phyloP scores from a whole-genome alignment of 768 basidiomycete species.

The Pulveroboletus frians region DNA sequence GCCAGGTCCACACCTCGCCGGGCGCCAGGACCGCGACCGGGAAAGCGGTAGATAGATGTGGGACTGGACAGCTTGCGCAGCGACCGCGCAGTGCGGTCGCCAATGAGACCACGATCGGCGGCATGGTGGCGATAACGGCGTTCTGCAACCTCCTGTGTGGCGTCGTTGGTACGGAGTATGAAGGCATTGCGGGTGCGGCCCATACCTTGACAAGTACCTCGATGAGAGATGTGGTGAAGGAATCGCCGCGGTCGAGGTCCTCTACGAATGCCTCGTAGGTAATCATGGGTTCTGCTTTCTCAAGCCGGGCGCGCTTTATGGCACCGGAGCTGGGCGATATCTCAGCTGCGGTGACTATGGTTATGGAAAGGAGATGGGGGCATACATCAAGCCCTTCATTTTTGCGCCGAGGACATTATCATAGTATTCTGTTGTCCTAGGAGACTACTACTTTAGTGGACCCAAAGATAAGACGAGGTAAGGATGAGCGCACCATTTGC shows the following conservation, averaged over 20 bases:
- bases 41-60: slow-evolving; percentile 47
- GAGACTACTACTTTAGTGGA: background rate
- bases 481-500: slow-evolving; percentile 55
- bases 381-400: slow-evolving; percentile 76
- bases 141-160: slow-evolving; percentile 67
- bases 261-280: slow-evolving; percentile 72
- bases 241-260: slow-evolving; percentile 73
- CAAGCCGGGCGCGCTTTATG: slow-evolving; percentile 61
- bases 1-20: slow-evolving; percentile 37
- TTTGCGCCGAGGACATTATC: slow-evolving; percentile 72
- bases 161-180: slow-evolving; percentile 1
- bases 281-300: slow-evolving; percentile 59
- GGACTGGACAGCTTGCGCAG: slow-evolving; percentile 53
- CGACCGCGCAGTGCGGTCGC: slow-evolving; percentile 61
- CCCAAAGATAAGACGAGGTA: background rate
- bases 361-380: background rate
- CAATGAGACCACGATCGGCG: slow-evolving; percentile 55
- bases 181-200: background rate
- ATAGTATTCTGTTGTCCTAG: slow-evolving; percentile 65
- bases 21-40: slow-evolving; percentile 33
- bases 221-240: slow-evolving; percentile 70
- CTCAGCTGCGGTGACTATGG: slow-evolving; percentile 1
- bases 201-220: slow-evolving; percentile 77
- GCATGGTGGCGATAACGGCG: slow-evolving; percentile 51
- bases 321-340: slow-evolving; percentile 55